Evolutionary conservation across 805 yeast species (phyloP), one percentile per base, ranked within the genome.

Genomic region (Saturnispora hagleri): DNA sequence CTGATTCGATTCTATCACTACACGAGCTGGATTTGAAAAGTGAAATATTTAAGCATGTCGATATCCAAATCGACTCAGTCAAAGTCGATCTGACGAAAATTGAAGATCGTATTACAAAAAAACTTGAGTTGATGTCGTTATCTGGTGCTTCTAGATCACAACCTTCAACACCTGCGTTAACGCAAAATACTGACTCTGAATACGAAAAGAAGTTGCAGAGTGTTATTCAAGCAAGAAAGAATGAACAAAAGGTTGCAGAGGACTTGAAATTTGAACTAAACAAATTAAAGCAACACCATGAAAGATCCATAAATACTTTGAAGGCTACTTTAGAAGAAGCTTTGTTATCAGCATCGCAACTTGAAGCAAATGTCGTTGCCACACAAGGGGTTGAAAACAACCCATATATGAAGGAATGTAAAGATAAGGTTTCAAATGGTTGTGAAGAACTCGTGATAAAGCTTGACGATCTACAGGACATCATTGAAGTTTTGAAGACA

Each of bases 381-480:
- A 60, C 65, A 3, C 54, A 59, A 9, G 62, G 65, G 4, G 58
- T 62, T 26, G 56, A 61, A 5, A 60, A 61, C 48, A 61, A 62
- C 51, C 62, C 66, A 10, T 89, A 86, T 60, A 85, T 93, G 83
- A 89, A 83, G 43, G 75, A 75, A 17, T 86, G 96, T 50, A 89
- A 87, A 62, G 63, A 70, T 4, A 81, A 80, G 59, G 73, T 93
- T 24, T 86, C 95, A 7, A 80, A 77, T 44, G 90, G 86, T 15
- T 83, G 95, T 7, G 96, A 89, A 63, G 61, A 64, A 0, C 68
- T 93, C 9, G 73, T 93, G 34, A 82, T 91, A 0, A 79, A 76
- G 56, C 91, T 91, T 5, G 99, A 93, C 64, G 97, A 89, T 58
- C 70, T 93, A 18, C 97, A 90, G 62, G 99, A 93, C 67, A 68